phyloP scores from a whole-genome alignment of 2,329 filamentous ascomycete species.

The Trichoderma semiorbis region DNA sequence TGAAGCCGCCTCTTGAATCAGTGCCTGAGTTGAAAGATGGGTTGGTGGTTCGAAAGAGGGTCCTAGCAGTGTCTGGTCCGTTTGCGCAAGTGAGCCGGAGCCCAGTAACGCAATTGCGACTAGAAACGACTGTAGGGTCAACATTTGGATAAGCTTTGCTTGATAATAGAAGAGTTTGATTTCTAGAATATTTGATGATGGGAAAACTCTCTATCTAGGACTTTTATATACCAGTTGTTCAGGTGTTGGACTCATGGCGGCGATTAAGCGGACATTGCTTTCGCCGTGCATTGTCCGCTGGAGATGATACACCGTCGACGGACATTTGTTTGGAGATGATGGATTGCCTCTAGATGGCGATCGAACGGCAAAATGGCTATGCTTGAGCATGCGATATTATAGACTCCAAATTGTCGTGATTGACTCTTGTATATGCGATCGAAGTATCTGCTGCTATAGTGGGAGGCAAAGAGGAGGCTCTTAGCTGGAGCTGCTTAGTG shows the following conservation, averaged over 20 bases:
- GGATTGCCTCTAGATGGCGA: neutral
- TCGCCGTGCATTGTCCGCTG: neutral
- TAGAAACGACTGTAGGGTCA: neutral
- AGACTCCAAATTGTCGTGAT: neutral
- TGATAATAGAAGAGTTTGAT: fast-evolving
- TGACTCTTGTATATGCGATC: neutral
- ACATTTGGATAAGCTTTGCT: neutral
- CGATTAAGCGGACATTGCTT: neutral
- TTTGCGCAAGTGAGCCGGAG: neutral
- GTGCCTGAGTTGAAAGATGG: neutral
- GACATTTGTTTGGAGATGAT: neutral
- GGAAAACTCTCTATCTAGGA: neutral
- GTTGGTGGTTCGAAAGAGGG: slow-evolving; percentile 3
- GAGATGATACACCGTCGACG: neutral
- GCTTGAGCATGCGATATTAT: neutral
- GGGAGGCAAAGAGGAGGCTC: neutral
- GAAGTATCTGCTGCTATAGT: neutral
- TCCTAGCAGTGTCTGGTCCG: slow-evolving; percentile 4
- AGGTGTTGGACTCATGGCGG: neutral
- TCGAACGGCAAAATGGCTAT: neutral
- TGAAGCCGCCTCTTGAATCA: neutral
- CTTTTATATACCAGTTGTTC: neutral
- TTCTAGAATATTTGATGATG: neutral
- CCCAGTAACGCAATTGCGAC: neutral
- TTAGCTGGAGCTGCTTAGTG: neutral